A percentile compares a stretch with the other conserved stretches of the same genome.
Conservation (phyloP, 2,329 filamentous ascomycete genomes). For the Phyllosticta citriasiana region DNA sequence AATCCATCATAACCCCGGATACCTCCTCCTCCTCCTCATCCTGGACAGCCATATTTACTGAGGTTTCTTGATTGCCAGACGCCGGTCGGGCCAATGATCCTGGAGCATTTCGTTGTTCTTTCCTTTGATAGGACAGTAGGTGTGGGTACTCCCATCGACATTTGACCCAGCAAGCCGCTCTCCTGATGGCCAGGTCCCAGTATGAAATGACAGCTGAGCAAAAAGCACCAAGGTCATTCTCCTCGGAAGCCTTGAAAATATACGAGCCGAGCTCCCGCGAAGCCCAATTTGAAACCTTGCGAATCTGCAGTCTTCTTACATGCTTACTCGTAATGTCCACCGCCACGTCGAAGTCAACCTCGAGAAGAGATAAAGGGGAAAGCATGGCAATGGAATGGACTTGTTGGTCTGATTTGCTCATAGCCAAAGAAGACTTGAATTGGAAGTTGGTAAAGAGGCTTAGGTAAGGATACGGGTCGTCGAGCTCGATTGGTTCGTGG, state of each 20-base stretch:
- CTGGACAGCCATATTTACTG: background rate
- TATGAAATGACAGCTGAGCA: slow-evolving; percentile 62
- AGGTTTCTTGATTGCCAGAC: slow-evolving; percentile 20
- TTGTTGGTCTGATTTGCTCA: slow-evolving; percentile 10
- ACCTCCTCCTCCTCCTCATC: slow-evolving; percentile 19
- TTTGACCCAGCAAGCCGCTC: slow-evolving; percentile 53
- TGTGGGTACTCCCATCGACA: slow-evolving; percentile 40
- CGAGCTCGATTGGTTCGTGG: slow-evolving; percentile 53
- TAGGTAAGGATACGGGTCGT: slow-evolving; percentile 58
- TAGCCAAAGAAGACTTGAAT: slow-evolving; percentile 40
- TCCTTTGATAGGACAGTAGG: slow-evolving; percentile 13
- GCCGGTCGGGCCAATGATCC: slow-evolving; percentile 10
- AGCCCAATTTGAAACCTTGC: slow-evolving; percentile 48
- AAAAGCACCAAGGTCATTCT: slow-evolving; percentile 48
- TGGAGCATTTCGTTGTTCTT: background rate
- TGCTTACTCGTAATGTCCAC: slow-evolving; percentile 39
- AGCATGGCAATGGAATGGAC: slow-evolving; percentile 46
- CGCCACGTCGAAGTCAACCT: slow-evolving; percentile 47
- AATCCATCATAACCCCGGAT: slow-evolving; percentile 4
- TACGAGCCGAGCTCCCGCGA: slow-evolving; percentile 49
- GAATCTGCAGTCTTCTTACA: slow-evolving; percentile 46
- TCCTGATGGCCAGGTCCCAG: slow-evolving; percentile 49
- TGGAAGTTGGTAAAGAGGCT: slow-evolving; percentile 60
- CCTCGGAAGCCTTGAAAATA: slow-evolving; percentile 29
- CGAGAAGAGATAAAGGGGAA: slow-evolving; percentile 45